Evolutionary conservation across 129 eudicot species (phyloP).

Genomic region (Helianthus tuberosus): DNA sequence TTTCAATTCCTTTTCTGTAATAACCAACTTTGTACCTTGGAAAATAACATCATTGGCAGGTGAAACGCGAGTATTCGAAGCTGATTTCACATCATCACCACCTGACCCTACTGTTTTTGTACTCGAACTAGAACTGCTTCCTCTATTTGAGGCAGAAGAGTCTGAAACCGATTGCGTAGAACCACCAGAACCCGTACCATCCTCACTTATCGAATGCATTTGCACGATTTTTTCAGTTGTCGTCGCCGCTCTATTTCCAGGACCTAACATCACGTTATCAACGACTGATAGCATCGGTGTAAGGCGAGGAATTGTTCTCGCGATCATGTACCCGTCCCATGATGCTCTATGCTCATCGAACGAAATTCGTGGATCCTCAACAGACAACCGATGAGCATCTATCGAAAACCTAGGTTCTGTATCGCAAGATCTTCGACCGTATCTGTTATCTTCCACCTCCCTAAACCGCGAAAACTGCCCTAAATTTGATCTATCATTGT

Average conservation of each 20-base stretch:
- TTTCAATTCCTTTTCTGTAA: constrained; percentile 85
- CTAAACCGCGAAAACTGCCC: constrained; percentile 24
- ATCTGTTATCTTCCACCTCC: constrained; percentile 52
- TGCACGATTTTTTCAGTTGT: constrained; percentile 46
- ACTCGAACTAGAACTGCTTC: constrained; percentile 76
- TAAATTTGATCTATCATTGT: constrained; percentile 15
- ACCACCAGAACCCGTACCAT: constrained; percentile 69
- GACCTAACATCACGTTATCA: constrained; percentile 58
- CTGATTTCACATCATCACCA: constrained; percentile 42
- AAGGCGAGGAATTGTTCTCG: constrained; percentile 72
- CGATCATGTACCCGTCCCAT: constrained; percentile 94
- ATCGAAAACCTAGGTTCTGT: constrained; percentile 75
- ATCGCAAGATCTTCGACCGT: constrained; percentile 83
- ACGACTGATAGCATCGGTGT: constrained; percentile 78
- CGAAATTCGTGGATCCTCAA: constrained; percentile 57
- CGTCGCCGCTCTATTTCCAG: constrained; percentile 23
- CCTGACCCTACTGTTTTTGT: constrained; percentile 42
- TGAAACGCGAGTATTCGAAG: constrained; percentile 37
- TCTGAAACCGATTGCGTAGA: constrained; percentile 62
- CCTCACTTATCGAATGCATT: constrained; percentile 65
- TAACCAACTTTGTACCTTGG: constrained; percentile 65
- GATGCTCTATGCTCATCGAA: constrained; percentile 93
- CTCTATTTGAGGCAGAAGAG: constrained; percentile 52
- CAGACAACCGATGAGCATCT: constrained; percentile 64
- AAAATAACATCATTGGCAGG: constrained; percentile 53